These are phyloP conservation scores for Cutaneotrichosporon dermatis DNA, from an alignment of 1,284 basidiomycete species.

Conservation along the genomic window DNA sequence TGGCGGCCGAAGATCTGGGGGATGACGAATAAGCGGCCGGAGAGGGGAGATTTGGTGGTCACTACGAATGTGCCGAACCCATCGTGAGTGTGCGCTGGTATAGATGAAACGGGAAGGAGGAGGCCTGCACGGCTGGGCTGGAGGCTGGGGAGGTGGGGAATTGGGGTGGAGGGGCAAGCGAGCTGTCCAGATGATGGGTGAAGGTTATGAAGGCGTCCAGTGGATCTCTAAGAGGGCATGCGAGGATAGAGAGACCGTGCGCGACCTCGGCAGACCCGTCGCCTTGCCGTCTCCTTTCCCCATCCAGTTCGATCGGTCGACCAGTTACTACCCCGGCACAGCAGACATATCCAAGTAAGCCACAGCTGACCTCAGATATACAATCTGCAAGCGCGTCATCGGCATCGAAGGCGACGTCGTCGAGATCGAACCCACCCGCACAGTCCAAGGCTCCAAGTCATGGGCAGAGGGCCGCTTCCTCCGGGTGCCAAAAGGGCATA, in stretches of 20 bases:
- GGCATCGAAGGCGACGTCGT: conserved; percentile 86
- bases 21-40: conserved; percentile 36
- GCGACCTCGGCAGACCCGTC: too few relatives aligned
- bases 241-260: too few relatives aligned
- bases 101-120: too few relatives aligned
- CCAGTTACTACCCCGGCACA: too few relatives aligned
- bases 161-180: too few relatives aligned
- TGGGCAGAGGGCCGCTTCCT: conserved; percentile 57
- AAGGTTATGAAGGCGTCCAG: too few relatives aligned
- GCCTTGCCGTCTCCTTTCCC: too few relatives aligned
- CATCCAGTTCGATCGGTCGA: too few relatives aligned
- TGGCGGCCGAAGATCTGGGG: conserved; percentile 27
- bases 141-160: too few relatives aligned
- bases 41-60: conserved; percentile 77
- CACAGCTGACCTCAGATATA: conserved; percentile 18
- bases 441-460: conserved; percentile 32
- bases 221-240: too few relatives aligned
- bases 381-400: conserved; percentile 85
- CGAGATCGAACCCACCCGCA: conserved; percentile 67
- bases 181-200: too few relatives aligned
- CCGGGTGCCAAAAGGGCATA: conserved; percentile 69
- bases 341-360: too few relatives aligned
- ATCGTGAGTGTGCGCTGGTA: conserved; percentile 37
- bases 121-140: background rate
- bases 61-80: conserved; percentile 68